Conservation (phyloP, 768 basidiomycete genomes). For the Tephrocybe sp. region DNA sequence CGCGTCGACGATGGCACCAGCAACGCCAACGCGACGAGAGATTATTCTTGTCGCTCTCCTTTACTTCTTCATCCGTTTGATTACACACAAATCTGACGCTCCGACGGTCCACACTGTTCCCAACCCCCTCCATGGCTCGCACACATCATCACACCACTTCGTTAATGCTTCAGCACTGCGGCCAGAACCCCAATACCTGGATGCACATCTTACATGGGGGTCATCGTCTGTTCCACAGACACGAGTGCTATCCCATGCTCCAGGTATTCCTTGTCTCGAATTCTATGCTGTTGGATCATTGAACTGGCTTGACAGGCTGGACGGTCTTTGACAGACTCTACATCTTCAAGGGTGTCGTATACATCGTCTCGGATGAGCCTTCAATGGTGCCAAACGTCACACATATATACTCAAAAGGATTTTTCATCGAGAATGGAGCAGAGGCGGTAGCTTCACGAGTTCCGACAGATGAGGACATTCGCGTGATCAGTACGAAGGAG, state of each 20-base stretch:
- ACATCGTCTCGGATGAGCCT: constrained; percentile 77
- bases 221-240: constrained; percentile 51
- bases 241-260: constrained; percentile 70
- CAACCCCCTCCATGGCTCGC: constrained; percentile 7
- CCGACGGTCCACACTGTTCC: constrained; percentile 11
- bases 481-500: constrained; percentile 65
- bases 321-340: constrained; percentile 86
- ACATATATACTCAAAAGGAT: constrained; percentile 71
- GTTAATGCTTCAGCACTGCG: constrained; percentile 8
- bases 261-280: constrained; percentile 49
- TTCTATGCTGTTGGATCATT: constrained; percentile 4
- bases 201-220: constrained; percentile 39
- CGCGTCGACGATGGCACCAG: constrained; percentile 27
- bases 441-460: constrained; percentile 57
- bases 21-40: constrained; percentile 58
- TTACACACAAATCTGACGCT: constrained; percentile 26
- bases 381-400: constrained; percentile 61
- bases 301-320: constrained; percentile 62
- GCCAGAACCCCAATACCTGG: constrained; percentile 13
- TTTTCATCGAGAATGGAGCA: constrained; percentile 55
- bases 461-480: constrained; percentile 80
- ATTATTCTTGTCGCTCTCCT: constrained; percentile 48
- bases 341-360: constrained; percentile 77
- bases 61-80: constrained; percentile 45
- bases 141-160: constrained; percentile 10